Percentiles rank a stretch among this genome's conserved stretches.
Evolutionary conservation across 805 yeast genomes (phyloP).

Genomic region (Torulaspora microellipsoides): DNA sequence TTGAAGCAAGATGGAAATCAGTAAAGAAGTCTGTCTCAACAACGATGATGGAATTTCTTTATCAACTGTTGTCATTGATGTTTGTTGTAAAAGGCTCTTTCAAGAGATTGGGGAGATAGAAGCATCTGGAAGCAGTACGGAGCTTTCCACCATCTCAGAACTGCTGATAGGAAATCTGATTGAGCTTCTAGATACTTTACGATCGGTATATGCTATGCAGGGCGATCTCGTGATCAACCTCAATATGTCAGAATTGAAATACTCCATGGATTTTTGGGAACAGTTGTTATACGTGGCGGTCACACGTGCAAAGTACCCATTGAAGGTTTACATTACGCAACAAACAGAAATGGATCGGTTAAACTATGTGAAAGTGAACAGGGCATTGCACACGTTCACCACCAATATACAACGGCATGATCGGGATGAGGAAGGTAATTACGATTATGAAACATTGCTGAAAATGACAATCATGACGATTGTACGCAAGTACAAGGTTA

Average conservation of each 20-base stretch:
- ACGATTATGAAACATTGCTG: slow-evolving; percentile 5
- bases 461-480: slow-evolving; percentile 3
- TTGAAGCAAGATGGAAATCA: too few relatives aligned
- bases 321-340: slow-evolving; percentile 6
- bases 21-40: too few relatives aligned
- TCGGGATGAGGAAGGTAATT: background rate
- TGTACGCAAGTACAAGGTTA: background rate
- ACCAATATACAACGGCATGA: background rate
- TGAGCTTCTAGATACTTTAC: background rate
- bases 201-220: background rate
- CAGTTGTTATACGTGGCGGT: slow-evolving; percentile 4
- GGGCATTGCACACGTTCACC: slow-evolving; percentile 2
- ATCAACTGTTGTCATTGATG: too few relatives aligned
- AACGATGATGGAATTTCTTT: too few relatives aligned
- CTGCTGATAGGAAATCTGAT: background rate
- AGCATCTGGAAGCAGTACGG: background rate
- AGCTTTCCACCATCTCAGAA: background rate
- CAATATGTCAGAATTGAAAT: background rate
- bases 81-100: too few relatives aligned
- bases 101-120: too few relatives aligned
- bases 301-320: slow-evolving; percentile 1
- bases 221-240: background rate
- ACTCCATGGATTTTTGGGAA: slow-evolving; percentile 7
- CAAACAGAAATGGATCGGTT: slow-evolving; percentile 2
- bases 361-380: slow-evolving; percentile 3